These are phyloP conservation scores for Cyclostephanos tholiformis DNA, from an alignment of 108 stramenopile species.

Conservation along the genomic window DNA sequence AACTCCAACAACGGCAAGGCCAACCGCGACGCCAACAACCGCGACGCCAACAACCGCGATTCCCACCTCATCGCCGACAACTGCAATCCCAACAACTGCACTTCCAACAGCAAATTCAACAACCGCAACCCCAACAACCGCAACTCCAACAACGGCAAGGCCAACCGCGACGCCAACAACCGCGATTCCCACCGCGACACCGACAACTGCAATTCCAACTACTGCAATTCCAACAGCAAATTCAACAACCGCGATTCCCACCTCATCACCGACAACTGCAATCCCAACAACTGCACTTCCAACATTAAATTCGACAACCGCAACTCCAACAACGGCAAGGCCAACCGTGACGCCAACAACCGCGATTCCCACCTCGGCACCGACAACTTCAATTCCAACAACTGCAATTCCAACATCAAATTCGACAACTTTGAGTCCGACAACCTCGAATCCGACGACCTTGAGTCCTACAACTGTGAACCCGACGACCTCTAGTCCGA, in stretches of 20 bases:
- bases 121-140: no score
- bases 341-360: no score
- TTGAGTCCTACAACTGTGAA: background rate
- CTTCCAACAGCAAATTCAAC: no score
- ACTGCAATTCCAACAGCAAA: no score
- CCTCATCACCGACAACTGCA: no score
- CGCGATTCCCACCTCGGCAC: background rate
- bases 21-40: background rate
- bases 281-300: no score
- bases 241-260: no score
- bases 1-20: no score
- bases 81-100: no score
- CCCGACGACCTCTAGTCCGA: background rate
- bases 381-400: background rate
- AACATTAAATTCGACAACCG: background rate
- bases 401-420: background rate
- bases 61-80: background rate
- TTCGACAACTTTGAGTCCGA: background rate
- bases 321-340: background rate
- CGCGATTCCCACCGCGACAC: background rate
- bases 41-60: background rate
- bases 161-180: no score
- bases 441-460: background rate
- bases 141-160: no score
- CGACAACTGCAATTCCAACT: background rate